Percentiles rank a stretch among this genome's conserved stretches.
These are phyloP conservation scores for Fusarium phyllophilum DNA, from an alignment of 2,329 filamentous ascomycete genomes.

Conservation along the genomic window DNA sequence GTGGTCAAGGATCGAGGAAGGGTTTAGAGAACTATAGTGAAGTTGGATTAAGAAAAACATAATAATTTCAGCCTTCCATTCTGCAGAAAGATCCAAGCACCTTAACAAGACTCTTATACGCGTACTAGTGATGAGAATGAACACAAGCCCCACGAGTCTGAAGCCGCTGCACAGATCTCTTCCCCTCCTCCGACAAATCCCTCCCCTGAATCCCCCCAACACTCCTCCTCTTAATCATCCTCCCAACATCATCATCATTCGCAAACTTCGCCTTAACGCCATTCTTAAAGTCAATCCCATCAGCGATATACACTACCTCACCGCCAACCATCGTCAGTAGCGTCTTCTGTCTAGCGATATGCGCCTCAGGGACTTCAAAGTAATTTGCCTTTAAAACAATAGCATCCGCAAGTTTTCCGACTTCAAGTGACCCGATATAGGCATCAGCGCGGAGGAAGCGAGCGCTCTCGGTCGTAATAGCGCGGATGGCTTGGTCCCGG, in stretches of 20 bases:
- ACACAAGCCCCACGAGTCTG: not conserved
- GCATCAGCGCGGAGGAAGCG: slow-evolving; percentile 28
- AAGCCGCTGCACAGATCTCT: not conserved
- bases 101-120: too few relatives aligned
- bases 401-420: slow-evolving; percentile 36
- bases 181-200: not conserved
- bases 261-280: slow-evolving; percentile 21
- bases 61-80: too few relatives aligned
- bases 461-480: slow-evolving; percentile 23
- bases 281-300: slow-evolving; percentile 22
- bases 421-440: slow-evolving; percentile 31
- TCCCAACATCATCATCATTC: not conserved
- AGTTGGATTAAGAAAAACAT: rapidly evolving
- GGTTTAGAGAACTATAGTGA: not conserved
- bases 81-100: rapidly evolving
- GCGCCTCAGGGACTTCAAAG: slow-evolving; percentile 23
- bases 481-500: slow-evolving; percentile 14
- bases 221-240: not conserved
- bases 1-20: not conserved
- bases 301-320: slow-evolving; percentile 32
- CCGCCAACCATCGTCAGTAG: slow-evolving; percentile 39
- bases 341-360: slow-evolving; percentile 32
- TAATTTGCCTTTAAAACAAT: slow-evolving; percentile 31
- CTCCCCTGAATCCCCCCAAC: not conserved
- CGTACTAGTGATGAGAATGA: not conserved